Evolutionary conservation across 805 yeast species (phyloP).

Genomic region (Metschnikowia amazonensis): DNA sequence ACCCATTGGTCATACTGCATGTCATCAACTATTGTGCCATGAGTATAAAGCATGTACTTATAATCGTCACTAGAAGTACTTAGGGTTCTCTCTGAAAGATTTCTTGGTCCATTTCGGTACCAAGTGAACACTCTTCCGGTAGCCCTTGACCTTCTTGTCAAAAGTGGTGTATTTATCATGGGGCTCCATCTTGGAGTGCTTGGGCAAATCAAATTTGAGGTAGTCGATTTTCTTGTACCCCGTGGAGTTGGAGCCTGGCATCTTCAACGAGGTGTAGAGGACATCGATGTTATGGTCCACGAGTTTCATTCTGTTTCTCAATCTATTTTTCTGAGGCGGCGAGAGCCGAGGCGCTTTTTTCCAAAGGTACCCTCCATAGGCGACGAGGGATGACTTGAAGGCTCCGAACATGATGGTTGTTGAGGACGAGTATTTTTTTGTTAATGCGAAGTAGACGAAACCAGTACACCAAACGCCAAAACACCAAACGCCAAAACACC

Average conservation of each 20-base stretch:
- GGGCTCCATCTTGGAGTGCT: slow-evolving; percentile 74
- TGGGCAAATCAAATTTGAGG: slow-evolving; percentile 53
- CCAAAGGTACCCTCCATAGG: slow-evolving; percentile 73
- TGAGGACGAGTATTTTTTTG: too few species aligned
- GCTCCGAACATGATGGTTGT: slow-evolving; percentile 58
- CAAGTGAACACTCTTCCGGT: slow-evolving; percentile 84
- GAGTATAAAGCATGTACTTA: too few species aligned
- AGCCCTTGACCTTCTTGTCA: slow-evolving; percentile 66
- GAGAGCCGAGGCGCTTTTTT: slow-evolving; percentile 55
- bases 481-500: too few species aligned
- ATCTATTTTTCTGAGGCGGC: slow-evolving; percentile 73
- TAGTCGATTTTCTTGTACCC: slow-evolving; percentile 36
- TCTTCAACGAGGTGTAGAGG: slow-evolving; percentile 41
- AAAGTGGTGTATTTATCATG: slow-evolving; percentile 86
- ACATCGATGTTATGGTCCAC: slow-evolving; percentile 78
- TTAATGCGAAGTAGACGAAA: too few species aligned
- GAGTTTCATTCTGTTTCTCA: slow-evolving; percentile 72
- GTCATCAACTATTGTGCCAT: too few species aligned
- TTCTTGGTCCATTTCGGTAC: slow-evolving; percentile 91
- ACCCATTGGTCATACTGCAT: too few species aligned
- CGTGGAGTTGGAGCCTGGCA: slow-evolving; percentile 30
- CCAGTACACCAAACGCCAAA: too few species aligned
- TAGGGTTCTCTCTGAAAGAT: slow-evolving; percentile 77
- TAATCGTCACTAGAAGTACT: slow-evolving; percentile 59
- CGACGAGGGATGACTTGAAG: slow-evolving; percentile 54